Base-by-base conservation (phyloP, 176 grass and related monocot species). In the Secale cereale region DNA sequence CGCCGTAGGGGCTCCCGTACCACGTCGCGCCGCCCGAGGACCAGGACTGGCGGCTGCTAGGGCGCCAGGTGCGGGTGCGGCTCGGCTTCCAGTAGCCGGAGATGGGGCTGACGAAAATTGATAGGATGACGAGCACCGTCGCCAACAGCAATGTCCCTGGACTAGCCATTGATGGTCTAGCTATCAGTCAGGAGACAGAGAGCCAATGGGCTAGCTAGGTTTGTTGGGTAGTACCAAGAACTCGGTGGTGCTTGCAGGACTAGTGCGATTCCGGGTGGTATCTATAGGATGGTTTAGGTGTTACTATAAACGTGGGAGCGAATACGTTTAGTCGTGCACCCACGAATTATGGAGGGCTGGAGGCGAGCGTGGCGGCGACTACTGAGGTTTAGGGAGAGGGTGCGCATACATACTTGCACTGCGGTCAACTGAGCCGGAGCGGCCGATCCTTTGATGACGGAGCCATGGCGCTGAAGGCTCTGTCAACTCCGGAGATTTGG, bases 1-100 rank as follows among this genome's bases (percentile, higher is more conserved):
- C 92, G 84, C 90, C 92, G 30, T 91, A 33, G 0, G 94, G 86
- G 45, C 86, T 85, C 2, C 94, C 94, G 65, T 97, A 97, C 94
- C 94, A 97, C 46, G 94, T 97, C 65, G 94, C 94, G 72, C 92
- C 92, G 45, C 85, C 94, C 0, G 64, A 59, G 50, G 81, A 87
- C 94, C 92, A 97, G 32, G 79, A 65, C 9, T 20, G 60, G 30
- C 23, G 59, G 26, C 86, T 81, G 13, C 41, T n/a, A 31, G 40
- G 30, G 4, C 33, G 70, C 31, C 78, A 31, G 59, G 31, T 71
- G 7, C 59, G 26, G 13, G n/a, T 23, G n/a, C 22, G 0, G 48
- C 20, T 31, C 7, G 73, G 20, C 30, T 36, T 15, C 32, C 19
- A 64, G 27, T 39, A 54, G 82, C 80, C 68, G 19, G 80, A 69